Evolutionary conservation across 2,329 filamentous ascomycete genomes (phyloP), one percentile per base, ranked within the genome.

Genomic region (Emydomyces testavorans): DNA sequence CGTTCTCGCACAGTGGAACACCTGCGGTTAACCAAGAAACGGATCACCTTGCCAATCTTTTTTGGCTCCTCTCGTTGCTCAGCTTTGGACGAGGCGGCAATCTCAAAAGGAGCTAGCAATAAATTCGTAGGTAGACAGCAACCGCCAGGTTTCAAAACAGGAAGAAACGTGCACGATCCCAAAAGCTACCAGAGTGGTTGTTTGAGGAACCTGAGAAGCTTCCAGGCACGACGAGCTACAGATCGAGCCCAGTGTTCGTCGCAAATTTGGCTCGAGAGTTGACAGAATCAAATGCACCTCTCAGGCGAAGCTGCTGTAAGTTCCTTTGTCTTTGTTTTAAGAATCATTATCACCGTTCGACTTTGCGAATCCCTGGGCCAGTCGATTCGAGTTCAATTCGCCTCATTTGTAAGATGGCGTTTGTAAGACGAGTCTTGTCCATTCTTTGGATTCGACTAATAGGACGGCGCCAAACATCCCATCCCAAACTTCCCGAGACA

Each of bases 401-500:
- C 35, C 23, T 34, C 24, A 20, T 39, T 32, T 39, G 44, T 46
- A 34, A 46, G 44, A 38, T 24, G 44, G 44, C 26, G 44, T 46
- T 34, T 39, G 44, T 46, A 31, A 46, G 44, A 46, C 44, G 35
- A 39, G 35, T 26, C 21, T 20, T 24, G 4, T 35, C 32, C 7
- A 16, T 31, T 29, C 16, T 21, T 39, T 46, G 36, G 40, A 28
- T 45, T 45, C 32, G 42, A 37, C 44, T 38, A 46, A 32, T 24
- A 2, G 15, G 35, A 31, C 44, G 39, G 44, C 44, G 44, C 44
- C 44, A 39, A 39, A 31, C 44, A 39, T 46, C 34, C 44, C 44
- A 35, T 46, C 35, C 44, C 44, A 46, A 32, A 46, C 35, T 39
- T 39, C 44, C 10, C 11, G 16, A 15, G 6, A 28, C 36, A 28